These are phyloP conservation scores for Boletus insuetus DNA, from an alignment of 768 basidiomycete species.

Conservation along the genomic window DNA sequence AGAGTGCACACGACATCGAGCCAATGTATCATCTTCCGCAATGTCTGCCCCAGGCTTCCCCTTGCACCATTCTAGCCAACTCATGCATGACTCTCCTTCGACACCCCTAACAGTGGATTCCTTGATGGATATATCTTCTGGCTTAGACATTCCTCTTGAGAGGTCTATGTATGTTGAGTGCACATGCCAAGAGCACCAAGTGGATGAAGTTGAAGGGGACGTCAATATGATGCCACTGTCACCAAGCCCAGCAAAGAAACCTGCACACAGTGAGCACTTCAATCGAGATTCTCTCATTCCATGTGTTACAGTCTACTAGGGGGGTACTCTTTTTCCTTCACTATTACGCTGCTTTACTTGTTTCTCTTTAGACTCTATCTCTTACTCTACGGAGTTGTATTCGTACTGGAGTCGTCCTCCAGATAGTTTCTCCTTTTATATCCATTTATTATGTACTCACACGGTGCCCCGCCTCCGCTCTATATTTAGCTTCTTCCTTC, in stretches of 20 bases:
- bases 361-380: too few relatives aligned
- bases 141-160: conserved; percentile 29
- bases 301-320: too few relatives aligned
- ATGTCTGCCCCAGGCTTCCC: conserved; percentile 37
- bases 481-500: too few relatives aligned
- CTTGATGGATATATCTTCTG: conserved; percentile 22
- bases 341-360: too few relatives aligned
- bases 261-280: conserved; percentile 10
- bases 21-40: conserved; percentile 32
- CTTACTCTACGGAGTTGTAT: too few relatives aligned
- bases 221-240: conserved; percentile 47
- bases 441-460: too few relatives aligned
- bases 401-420: too few relatives aligned
- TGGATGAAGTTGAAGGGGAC: conserved; percentile 37
- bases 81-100: conserved; percentile 15
- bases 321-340: too few relatives aligned
- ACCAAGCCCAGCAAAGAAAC: conserved; percentile 42
- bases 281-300: conserved; percentile 35
- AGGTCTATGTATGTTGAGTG: conserved; percentile 40
- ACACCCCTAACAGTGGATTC: conserved; percentile 21
- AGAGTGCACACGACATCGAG: conserved; percentile 42
- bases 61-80: conserved; percentile 21
- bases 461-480: too few relatives aligned
- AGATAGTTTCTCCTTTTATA: too few relatives aligned
- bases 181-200: conserved; percentile 23